Evolutionary conservation across 139 green algal genomes (phyloP), one percentile per base, ranked within the genome.

Genomic region (Astrephomene gubernaculifera): DNA sequence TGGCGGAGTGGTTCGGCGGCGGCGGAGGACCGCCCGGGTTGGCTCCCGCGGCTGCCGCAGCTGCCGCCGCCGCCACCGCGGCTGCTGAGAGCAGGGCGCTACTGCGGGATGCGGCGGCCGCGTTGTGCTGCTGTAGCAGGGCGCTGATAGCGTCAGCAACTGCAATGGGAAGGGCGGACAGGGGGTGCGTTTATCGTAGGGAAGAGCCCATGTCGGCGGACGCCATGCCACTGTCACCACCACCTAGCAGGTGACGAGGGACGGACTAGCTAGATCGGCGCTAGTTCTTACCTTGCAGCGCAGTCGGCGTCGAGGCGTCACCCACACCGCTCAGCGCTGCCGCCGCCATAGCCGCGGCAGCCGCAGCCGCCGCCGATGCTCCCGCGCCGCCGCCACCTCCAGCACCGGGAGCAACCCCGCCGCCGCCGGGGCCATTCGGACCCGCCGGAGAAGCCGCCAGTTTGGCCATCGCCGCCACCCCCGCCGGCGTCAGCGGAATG

Each of bases 111-210:
- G 70, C 68, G 36, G 35, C 10, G 14, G 41, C 38, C 4, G 38
- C 70, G 29, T 25, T 41, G 38, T 82, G 74, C 27, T 69, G 57
- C 38, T 71, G 54, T 38, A 82, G 53, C 14, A 82, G 57, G n/a
- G 53, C 73, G 8, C 8, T 82, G 74, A 82, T 39, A 21, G 54
- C 74, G 49, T 82, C 74, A 2, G 74, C 36, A 12, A 82, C 74
- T 82, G 74, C 22, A 1, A 36, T n/a, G 35, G 65, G 33, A n/a
- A 25, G 1, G 17, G 61, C 9, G 61, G 29, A 6, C 38, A 29
- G 61, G 29, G 61, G 17, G n/a, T n/a, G n/a, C n/a, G n/a, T n/a
- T n/a, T n/a, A n/a, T n/a, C n/a, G n/a, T n/a, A n/a, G n/a, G n/a
- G n/a, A n/a, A n/a, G n/a, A n/a, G n/a, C n/a, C n/a, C n/a, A n/a